These are phyloP conservation scores for Cyclotella atomus DNA, from an alignment of 108 stramenopile genomes.

Conservation along the genomic window DNA sequence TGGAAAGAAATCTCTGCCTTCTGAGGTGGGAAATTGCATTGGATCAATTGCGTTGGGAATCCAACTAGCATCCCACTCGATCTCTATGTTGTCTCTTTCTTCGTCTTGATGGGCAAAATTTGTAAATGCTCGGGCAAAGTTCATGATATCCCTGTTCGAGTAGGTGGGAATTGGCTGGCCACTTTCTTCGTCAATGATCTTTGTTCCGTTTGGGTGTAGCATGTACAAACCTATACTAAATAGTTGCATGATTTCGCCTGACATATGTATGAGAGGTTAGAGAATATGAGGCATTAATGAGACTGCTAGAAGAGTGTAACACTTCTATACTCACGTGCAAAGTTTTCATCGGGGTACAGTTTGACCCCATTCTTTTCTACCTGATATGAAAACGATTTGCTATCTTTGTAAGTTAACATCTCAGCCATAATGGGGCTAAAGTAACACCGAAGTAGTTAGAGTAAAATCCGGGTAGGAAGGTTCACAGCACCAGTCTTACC, in stretches of 20 bases:
- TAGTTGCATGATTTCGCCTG: constrained; percentile 13
- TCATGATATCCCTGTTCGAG: constrained; percentile 52
- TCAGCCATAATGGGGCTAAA: constrained; percentile 47
- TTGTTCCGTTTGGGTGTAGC: constrained; percentile 58
- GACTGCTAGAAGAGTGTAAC: no score
- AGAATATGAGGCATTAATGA: constrained; percentile 15
- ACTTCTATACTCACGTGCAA: constrained; percentile 54
- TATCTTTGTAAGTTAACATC: constrained; percentile 45
- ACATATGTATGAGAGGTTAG: constrained; percentile 14
- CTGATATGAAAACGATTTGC: constrained; percentile 33
- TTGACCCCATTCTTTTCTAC: constrained; percentile 24
- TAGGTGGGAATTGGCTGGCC: constrained; percentile 42
- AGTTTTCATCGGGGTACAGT: constrained; percentile 52
- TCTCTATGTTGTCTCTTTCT: constrained; percentile 18
- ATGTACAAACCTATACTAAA: constrained; percentile 50
- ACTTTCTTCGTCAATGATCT: constrained; percentile 15
- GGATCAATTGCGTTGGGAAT: constrained; percentile 30
- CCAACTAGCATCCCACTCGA: constrained; percentile 1
- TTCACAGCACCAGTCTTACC: no score
- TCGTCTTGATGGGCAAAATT: constrained; percentile 16
- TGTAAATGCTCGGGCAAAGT: constrained; percentile 36
- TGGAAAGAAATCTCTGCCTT: constrained; percentile 40
- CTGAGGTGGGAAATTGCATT: constrained; percentile 33
- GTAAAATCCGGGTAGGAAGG: no score
- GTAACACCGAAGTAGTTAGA: no score